These are phyloP conservation scores for Zanthoxylum bungeanum DNA, from an alignment of 345 rosid genomes.

Conservation along the genomic window DNA sequence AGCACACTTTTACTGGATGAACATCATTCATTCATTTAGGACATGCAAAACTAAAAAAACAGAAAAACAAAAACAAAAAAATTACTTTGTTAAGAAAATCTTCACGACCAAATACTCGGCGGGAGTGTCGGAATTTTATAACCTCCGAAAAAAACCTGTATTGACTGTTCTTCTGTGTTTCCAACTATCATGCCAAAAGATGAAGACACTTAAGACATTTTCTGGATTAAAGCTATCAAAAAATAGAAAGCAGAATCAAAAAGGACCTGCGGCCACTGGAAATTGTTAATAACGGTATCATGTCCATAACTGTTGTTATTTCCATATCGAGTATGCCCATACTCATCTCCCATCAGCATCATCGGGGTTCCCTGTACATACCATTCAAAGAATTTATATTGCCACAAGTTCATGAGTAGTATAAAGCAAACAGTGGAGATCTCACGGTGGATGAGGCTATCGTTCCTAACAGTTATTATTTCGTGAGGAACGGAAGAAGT, in stretches of 20 bases:
- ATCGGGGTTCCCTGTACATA: slow-evolving; percentile 75
- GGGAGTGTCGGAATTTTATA: slow-evolving; percentile 59
- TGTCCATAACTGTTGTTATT: slow-evolving; percentile 96
- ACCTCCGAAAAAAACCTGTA: slow-evolving; percentile 84
- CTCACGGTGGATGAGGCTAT: not conserved
- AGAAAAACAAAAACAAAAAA: slow-evolving; percentile 4
- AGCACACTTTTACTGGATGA: not conserved
- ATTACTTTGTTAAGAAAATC: slow-evolving; percentile 66
- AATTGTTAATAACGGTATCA: slow-evolving; percentile 79
- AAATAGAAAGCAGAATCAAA: not conserved
- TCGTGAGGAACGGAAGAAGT: not conserved
- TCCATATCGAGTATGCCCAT: slow-evolving; percentile 85
- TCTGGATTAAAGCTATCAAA: not conserved
- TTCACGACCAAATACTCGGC: slow-evolving; percentile 43
- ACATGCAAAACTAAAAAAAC: too few relatives aligned
- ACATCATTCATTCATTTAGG: not conserved
- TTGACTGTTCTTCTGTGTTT: slow-evolving; percentile 44
- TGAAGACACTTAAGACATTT: slow-evolving; percentile 8
- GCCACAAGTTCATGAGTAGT: slow-evolving; percentile 3
- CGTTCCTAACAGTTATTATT: not conserved
- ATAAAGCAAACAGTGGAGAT: slow-evolving; percentile 7
- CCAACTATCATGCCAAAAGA: slow-evolving; percentile 43
- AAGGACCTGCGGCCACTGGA: slow-evolving; percentile 71
- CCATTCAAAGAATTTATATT: not conserved
- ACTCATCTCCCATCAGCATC: slow-evolving; percentile 99